Evolutionary conservation across 2,329 filamentous ascomycete genomes (phyloP).

Genomic region (Waltergamsia citrina): DNA sequence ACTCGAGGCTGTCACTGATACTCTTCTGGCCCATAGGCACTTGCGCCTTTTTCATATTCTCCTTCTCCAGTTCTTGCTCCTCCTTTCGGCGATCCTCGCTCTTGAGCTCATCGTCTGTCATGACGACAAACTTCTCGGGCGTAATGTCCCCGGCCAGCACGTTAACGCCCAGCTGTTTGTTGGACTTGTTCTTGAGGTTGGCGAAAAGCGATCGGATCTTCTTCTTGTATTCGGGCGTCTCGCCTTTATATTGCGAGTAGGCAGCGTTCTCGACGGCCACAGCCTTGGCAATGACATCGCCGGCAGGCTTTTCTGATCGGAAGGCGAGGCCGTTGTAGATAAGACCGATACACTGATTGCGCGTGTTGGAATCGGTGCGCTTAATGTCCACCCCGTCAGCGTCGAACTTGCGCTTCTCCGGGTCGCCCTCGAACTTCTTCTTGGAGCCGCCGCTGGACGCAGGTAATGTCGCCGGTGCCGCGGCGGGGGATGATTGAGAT

Average conservation of each 20-base stretch:
- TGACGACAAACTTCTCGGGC: conserved; percentile 66
- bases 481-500: conserved; percentile 37
- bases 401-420: conserved; percentile 73
- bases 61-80: conserved; percentile 69
- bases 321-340: conserved; percentile 84
- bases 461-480: conserved; percentile 8
- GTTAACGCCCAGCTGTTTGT: conserved; percentile 63
- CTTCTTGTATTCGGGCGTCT: conserved; percentile 66
- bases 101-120: conserved; percentile 88
- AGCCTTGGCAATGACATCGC: conserved; percentile 61
- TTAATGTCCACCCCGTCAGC: conserved; percentile 72
- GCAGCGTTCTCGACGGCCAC: conserved; percentile 80
- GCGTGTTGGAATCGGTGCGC: conserved; percentile 62
- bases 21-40: conserved; percentile 86
- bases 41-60: conserved; percentile 97
- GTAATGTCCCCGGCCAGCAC: conserved; percentile 68
- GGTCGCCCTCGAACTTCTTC: conserved; percentile 50
- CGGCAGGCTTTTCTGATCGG: conserved; percentile 60
- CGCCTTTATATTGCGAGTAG: conserved; percentile 58
- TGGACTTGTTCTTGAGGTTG: conserved; percentile 90
- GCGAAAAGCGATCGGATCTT: conserved; percentile 91
- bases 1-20: conserved; percentile 79
- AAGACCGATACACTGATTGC: conserved; percentile 81
- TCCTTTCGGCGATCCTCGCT: conserved; percentile 70
- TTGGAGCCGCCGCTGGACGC: conserved; percentile 23